Conservation (phyloP, 2,329 filamentous ascomycete genomes). For the Thyridium curvatum region DNA sequence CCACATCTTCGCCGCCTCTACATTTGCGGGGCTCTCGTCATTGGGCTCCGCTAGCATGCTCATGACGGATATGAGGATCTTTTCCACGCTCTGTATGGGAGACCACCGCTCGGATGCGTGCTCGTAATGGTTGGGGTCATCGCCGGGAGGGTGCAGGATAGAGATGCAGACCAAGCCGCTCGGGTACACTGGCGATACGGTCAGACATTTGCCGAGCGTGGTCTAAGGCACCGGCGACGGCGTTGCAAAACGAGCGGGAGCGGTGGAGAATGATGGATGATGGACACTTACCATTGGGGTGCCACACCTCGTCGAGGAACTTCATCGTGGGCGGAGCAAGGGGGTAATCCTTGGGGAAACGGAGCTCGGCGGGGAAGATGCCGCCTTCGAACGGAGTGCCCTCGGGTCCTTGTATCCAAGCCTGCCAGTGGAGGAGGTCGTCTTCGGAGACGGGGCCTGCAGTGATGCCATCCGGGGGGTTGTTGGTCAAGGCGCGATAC, state of each 20-base stretch:
- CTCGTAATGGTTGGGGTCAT: conserved; percentile 98
- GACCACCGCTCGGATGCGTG: conserved; percentile 94
- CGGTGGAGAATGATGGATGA: not conserved
- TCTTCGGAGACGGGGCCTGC: conserved; percentile 91
- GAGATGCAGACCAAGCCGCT: conserved; percentile 94
- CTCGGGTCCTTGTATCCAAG: conserved; percentile 89
- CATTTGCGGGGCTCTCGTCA: conserved; percentile 92
- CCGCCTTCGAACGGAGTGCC: conserved; percentile 95
- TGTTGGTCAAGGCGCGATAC: conserved; percentile 89
- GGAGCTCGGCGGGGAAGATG: conserved; percentile 89
- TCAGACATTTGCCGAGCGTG: not conserved
- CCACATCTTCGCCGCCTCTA: conserved; percentile 97
- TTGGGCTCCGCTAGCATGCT: conserved; percentile 97
- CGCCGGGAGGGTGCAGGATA: conserved; percentile 93
- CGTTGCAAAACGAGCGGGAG: conserved; percentile 2
- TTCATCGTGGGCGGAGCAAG: conserved; percentile 93
- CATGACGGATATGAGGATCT: conserved; percentile 95
- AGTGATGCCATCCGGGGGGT: conserved; percentile 95
- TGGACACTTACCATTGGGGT: conserved; percentile 73
- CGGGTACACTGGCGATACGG: conserved; percentile 62
- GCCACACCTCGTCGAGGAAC: conserved; percentile 90
- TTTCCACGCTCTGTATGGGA: conserved; percentile 94
- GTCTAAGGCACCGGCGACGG: too few species aligned
- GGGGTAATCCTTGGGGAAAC: conserved; percentile 96
- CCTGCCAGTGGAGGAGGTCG: conserved; percentile 94